phyloP scores from a whole-genome alignment of 2,329 filamentous ascomycete species.

The Beauveria bassiana region DNA sequence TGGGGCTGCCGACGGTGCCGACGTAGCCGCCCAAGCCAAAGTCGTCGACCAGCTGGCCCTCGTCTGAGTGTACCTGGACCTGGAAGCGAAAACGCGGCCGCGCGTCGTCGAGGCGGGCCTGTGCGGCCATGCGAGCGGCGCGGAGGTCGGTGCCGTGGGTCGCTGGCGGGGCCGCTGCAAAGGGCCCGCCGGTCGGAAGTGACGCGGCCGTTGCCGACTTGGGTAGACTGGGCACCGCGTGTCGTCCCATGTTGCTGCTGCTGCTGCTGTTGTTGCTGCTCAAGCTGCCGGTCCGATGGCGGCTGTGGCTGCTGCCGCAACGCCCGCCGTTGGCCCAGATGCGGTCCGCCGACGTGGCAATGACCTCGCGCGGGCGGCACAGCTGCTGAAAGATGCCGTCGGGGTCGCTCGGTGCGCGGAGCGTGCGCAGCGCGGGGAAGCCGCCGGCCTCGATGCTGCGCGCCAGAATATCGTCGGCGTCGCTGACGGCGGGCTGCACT shows the following conservation, averaged over 20 bases:
- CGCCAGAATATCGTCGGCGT: conserved; percentile 56
- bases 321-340: conserved; percentile 21
- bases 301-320: conserved; percentile 14
- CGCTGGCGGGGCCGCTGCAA: conserved; percentile 10
- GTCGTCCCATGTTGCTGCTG: conserved; percentile 16
- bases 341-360: conserved; percentile 44
- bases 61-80: conserved; percentile 49
- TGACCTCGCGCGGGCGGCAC: conserved; percentile 53
- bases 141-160: conserved; percentile 37
- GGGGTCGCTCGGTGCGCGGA: conserved; percentile 62
- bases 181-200: conserved; percentile 17
- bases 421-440: conserved; percentile 52
- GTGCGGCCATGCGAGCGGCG: conserved; percentile 53
- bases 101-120: conserved; percentile 55
- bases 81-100: conserved; percentile 45
- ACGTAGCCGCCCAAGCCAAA: conserved; percentile 54
- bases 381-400: conserved; percentile 62
- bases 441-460: conserved; percentile 52
- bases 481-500: conserved; percentile 27
- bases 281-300: conserved; percentile 14
- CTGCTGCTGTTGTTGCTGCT: conserved; percentile 6
- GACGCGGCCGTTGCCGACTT: conserved; percentile 29
- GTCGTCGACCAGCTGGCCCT: conserved; percentile 42
- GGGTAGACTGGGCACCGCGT: conserved; percentile 15
- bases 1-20: conserved; percentile 49